These are phyloP conservation scores for Arabidopsis arenosa DNA, from an alignment of 345 rosid species.

Conservation along the genomic window DNA sequence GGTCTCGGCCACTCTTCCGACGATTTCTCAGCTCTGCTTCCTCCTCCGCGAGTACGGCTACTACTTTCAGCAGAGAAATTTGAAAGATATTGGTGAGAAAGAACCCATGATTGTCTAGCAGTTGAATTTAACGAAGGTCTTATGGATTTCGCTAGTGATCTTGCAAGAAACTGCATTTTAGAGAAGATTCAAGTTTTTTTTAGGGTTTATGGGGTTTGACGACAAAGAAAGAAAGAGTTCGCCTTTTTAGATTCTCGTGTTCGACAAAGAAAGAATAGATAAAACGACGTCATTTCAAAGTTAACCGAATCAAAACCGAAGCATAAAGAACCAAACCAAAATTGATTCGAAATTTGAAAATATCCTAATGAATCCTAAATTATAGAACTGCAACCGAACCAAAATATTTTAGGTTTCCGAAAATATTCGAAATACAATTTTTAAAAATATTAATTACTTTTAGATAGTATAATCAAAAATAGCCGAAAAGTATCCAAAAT, in stretches of 20 bases:
- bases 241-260: background rate
- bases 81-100: constrained; percentile 31
- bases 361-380: no score
- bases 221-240: background rate
- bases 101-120: constrained; percentile 22
- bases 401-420: no score
- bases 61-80: background rate
- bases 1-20: constrained; percentile 55
- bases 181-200: background rate
- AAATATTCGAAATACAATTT: no score
- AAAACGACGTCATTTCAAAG: no score
- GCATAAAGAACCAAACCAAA: no score
- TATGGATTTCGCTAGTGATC: constrained; percentile 35
- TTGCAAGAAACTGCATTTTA: constrained; percentile 39
- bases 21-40: constrained; percentile 17
- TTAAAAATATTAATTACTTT: no score
- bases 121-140: constrained; percentile 21
- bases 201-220: constrained; percentile 34
- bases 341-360: no score
- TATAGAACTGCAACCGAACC: no score
- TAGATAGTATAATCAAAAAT: no score
- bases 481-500: no score
- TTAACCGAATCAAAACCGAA: no score
- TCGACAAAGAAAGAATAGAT: no score
- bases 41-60: constrained; percentile 15